Conservation (phyloP, 1,284 basidiomycete species). For the Singerocomus inundabilis region DNA sequence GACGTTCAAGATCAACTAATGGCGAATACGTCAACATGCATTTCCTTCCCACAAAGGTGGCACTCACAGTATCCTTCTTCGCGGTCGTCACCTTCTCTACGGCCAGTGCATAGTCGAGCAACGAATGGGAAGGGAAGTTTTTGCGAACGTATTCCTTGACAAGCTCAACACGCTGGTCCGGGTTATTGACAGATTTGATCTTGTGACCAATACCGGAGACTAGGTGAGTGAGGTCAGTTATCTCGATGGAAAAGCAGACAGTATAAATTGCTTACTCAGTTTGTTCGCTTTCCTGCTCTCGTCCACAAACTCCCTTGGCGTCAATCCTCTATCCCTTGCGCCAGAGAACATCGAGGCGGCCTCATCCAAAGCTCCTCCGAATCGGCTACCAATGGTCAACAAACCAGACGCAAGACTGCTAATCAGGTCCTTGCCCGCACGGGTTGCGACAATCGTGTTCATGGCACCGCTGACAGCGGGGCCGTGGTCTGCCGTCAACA, state of each 20-base stretch:
- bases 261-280: conserved; percentile 60
- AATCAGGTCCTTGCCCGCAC: conserved; percentile 98
- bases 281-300: conserved; percentile 94
- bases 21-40: neutral
- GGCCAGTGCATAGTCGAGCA: conserved; percentile 97
- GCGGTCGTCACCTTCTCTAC: conserved; percentile 97
- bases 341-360: conserved; percentile 94
- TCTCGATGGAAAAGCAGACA: neutral
- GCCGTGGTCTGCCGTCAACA: conserved; percentile 98
- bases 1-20: conserved; percentile 86
- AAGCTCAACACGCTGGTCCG: conserved; percentile 94
- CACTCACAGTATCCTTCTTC: conserved; percentile 91
- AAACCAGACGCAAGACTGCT: conserved; percentile 96
- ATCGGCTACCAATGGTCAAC: conserved; percentile 96
- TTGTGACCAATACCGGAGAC: conserved; percentile 99
- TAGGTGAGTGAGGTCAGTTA: conserved; percentile 26
- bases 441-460: conserved; percentile 99
- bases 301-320: conserved; percentile 97
- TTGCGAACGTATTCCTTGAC: conserved; percentile 97
- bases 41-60: neutral
- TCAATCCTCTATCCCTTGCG: conserved; percentile 88
- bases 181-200: conserved; percentile 99
- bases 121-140: conserved; percentile 91
- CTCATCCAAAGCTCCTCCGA: conserved; percentile 99
- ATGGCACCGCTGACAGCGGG: conserved; percentile 97